These are phyloP conservation scores for Wallemia ichthyophaga DNA, from an alignment of 1,284 basidiomycete species.

Conservation along the genomic window DNA sequence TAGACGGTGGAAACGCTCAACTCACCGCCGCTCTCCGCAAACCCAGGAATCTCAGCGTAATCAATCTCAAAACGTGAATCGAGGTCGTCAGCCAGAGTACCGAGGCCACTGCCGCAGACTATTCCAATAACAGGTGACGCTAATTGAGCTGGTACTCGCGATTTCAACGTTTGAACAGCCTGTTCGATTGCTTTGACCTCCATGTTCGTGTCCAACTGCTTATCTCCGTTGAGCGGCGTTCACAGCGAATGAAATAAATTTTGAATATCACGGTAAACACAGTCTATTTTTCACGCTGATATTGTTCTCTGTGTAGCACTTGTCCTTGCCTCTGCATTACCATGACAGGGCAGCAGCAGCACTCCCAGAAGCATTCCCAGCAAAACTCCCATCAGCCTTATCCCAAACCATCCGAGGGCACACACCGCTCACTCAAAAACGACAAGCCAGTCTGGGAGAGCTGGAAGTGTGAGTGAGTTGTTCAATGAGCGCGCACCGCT, in stretches of 20 bases:
- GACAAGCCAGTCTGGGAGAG: background rate
- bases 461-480: background rate
- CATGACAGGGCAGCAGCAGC: no score
- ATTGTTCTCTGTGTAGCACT: no score
- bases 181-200: background rate
- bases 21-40: conserved; percentile 1
- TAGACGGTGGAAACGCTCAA: background rate
- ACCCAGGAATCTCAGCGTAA: conserved; percentile 5
- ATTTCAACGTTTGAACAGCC: conserved; percentile 4
- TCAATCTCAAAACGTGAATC: conserved; percentile 3
- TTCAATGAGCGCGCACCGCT: no score
- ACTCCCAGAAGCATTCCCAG: no score
- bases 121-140: conserved; percentile 34
- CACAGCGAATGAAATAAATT: no score
- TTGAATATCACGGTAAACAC: no score
- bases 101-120: conserved; percentile 19
- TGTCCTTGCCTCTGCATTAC: background rate
- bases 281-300: no score
- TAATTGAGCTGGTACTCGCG: conserved; percentile 19
- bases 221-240: background rate
- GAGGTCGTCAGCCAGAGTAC: conserved; percentile 3
- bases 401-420: no score
- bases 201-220: background rate
- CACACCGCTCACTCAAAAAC: no score
- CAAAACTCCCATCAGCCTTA: no score